phyloP scores from a whole-genome alignment of 129 eudicot genomes.

The Flaveria robusta region DNA sequence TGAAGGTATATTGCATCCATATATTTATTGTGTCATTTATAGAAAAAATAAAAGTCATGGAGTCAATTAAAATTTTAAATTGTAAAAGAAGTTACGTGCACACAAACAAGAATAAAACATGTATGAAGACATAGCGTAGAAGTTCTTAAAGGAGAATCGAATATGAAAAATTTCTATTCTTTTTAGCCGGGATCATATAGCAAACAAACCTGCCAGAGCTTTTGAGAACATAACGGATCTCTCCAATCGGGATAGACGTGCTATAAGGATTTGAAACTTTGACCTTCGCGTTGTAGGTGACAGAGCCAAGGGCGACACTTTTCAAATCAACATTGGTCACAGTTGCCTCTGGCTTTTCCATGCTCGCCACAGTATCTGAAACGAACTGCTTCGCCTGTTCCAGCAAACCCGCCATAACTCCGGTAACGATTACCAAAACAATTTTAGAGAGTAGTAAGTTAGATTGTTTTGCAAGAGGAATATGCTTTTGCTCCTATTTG shows the following conservation, averaged over 20 bases:
- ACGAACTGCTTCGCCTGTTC: constrained; percentile 28
- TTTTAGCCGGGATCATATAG: too few species aligned
- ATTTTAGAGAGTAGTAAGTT: constrained; percentile 2
- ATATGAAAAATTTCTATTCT: too few species aligned
- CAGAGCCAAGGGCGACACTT: constrained; percentile 6
- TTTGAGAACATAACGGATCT: constrained; percentile 39
- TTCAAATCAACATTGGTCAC: constrained; percentile 26
- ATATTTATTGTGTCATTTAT: too few species aligned
- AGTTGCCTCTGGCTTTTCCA: constrained; percentile 34
- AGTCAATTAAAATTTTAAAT: too few species aligned
- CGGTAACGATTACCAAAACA: not conserved
- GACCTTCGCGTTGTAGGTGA: constrained; percentile 35
- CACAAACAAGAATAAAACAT: too few species aligned
- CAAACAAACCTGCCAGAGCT: constrained; percentile 37
- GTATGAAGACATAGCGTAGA: too few species aligned
- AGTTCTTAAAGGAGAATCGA: too few species aligned
- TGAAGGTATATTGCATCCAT: too few species aligned
- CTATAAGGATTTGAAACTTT: constrained; percentile 38
- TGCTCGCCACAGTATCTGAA: constrained; percentile 28
- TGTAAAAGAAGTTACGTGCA: too few species aligned
- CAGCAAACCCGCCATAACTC: constrained; percentile 34
- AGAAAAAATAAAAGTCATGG: too few species aligned
- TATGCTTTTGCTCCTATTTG: not conserved
- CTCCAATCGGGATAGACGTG: constrained; percentile 33
- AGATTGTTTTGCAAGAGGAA: not conserved